Evolutionary conservation across 1,284 basidiomycete species (phyloP).

Genomic region (Coriolopsis trogii): DNA sequence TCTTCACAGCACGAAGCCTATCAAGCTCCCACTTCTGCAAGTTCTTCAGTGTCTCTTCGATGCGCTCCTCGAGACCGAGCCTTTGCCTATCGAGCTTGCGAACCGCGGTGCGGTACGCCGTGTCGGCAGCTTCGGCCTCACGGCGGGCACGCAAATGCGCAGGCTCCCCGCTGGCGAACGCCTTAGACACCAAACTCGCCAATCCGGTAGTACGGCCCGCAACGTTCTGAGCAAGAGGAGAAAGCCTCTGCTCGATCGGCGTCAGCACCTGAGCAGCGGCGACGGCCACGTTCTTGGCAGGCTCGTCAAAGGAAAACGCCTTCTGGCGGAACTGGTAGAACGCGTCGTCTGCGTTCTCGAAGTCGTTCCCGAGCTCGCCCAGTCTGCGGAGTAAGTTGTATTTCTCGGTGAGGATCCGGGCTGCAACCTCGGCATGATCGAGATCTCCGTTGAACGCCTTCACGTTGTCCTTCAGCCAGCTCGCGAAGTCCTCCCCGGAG

Average conservation of each 20-base stretch:
- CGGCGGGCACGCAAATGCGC: constrained; percentile 68
- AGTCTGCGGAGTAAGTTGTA: constrained; percentile 75
- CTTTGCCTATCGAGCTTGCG: constrained; percentile 80
- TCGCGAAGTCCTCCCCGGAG: constrained; percentile 78
- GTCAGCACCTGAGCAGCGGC: constrained; percentile 35
- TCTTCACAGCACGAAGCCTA: constrained; percentile 80
- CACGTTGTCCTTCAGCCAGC: constrained; percentile 74
- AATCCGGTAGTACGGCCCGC: constrained; percentile 70
- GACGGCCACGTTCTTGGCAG: constrained; percentile 14
- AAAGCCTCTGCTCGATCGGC: constrained; percentile 41
- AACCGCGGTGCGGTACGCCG: constrained; percentile 73
- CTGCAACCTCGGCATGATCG: constrained; percentile 81
- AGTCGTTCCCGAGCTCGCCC: constrained; percentile 81
- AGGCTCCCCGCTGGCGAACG: constrained; percentile 65
- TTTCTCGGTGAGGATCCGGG: constrained; percentile 74
- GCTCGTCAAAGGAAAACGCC: constrained; percentile 68
- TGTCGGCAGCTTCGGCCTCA: constrained; percentile 81
- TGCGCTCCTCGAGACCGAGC: constrained; percentile 79
- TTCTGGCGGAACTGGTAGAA: constrained; percentile 79
- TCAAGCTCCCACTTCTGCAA: constrained; percentile 88
- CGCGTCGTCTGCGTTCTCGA: constrained; percentile 73
- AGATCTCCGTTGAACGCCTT: constrained; percentile 71
- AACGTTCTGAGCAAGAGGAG: constrained; percentile 56
- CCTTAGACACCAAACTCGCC: constrained; percentile 74
- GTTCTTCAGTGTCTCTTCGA: constrained; percentile 80